Conservation (phyloP, 2,329 filamentous ascomycete genomes). For the Monilinia polystroma region DNA sequence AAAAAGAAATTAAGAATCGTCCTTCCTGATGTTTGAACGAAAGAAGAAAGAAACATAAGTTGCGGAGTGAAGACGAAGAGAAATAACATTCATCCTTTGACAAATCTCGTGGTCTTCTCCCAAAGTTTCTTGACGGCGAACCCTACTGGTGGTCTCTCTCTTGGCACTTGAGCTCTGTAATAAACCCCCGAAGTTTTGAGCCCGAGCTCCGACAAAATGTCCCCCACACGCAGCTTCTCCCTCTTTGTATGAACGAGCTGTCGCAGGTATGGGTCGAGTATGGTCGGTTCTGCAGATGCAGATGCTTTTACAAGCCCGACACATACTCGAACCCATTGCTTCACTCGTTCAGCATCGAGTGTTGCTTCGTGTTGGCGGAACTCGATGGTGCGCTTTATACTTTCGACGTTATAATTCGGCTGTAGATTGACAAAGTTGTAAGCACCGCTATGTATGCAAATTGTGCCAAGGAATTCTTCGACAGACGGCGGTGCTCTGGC, state of each 20-base stretch:
- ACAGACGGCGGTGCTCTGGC: background rate
- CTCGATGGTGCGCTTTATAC: constrained; percentile 31
- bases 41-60: too few relatives aligned
- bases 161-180: background rate
- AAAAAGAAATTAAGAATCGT: too few relatives aligned
- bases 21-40: too few relatives aligned
- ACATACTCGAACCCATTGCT: constrained; percentile 28
- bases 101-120: background rate
- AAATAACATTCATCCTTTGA: background rate
- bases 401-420: background rate
- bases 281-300: background rate
- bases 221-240: background rate
- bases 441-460: background rate
- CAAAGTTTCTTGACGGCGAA: background rate
- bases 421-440: constrained; percentile 13
- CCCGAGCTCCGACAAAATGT: constrained; percentile 2
- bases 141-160: background rate
- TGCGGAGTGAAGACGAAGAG: background rate
- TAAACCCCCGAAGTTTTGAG: background rate
- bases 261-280: constrained; percentile 1
- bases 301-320: constrained; percentile 24
- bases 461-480: background rate
- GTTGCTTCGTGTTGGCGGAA: constrained; percentile 35
- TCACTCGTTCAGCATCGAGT: constrained; percentile 25
- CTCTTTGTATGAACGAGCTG: background rate